Evolutionary conservation across 805 yeast species (phyloP), one percentile per base, ranked within the genome.

Genomic region (Saturnispora halmiae): DNA sequence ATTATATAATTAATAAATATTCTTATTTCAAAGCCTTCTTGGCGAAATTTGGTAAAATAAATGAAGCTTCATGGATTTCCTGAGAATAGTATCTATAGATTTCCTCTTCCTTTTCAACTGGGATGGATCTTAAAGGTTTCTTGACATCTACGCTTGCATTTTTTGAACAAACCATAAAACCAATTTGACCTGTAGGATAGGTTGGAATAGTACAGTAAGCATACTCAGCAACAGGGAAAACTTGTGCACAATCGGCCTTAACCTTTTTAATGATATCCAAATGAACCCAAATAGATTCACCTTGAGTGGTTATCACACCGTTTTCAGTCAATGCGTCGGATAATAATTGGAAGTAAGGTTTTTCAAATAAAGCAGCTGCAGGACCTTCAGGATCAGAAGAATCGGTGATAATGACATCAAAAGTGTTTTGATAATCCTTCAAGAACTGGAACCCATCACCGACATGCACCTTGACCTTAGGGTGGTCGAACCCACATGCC

Each of bases 311-410:
- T 49, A 75, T 74, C 44, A 88, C 90, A 60, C 98, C 98, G 60
- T 85, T 77, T 49, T 78, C 92, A 46, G 94, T 87, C 52, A 90
- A 74, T n/a, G 97, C 96, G 48, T 77, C 81, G 60, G 72, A 67
- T 61, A 90, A 71, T 47, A 90, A 75, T 64, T 81, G 73, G 62
- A 88, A 90, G 72, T 90, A 90, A 22, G 87, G 85, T 61, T 83
- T 81, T 68, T 88, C 94, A 77, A 92, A 92, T 39, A 90, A 73
- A 28, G 85, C 72, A 63, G 81, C 96, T 38, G 97, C 97, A 26
- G 98, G 97, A 42, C 97, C 98, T 64, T 90, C 97, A 37, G 97
- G 97, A 64, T 90, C 97, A 26, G 96, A 85, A 24, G 96, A 87
- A 62, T 90, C 98, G 38, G 97, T 90, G 63, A 90, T 82, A 63